A percentile compares a stretch with the other conserved stretches of the same genome.
Conservation (phyloP, 169 alveolate genomes). For the Theileria parva region DNA sequence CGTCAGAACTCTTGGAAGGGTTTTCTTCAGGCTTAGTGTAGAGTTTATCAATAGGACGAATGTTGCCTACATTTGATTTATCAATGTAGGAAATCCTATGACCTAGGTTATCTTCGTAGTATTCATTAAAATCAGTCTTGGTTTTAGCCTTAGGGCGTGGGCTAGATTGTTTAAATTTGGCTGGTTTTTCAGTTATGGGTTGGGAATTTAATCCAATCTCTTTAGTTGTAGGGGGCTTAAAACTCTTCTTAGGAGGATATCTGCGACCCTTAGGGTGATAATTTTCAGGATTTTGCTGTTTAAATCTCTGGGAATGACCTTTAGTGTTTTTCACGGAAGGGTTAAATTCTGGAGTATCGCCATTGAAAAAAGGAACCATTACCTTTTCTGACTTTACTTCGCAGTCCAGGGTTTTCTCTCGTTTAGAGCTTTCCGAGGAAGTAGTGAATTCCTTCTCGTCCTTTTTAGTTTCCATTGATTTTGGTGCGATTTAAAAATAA, state of each 20-base stretch:
- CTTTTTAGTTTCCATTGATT: neutral
- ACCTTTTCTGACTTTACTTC: constrained; percentile 21
- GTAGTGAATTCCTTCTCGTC: neutral
- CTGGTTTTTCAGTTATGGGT: neutral
- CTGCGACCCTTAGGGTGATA: constrained; percentile 30
- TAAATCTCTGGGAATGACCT: neutral
- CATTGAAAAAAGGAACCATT: constrained; percentile 28
- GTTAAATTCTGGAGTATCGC: neutral
- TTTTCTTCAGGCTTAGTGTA: neutral
- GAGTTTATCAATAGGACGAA: neutral
- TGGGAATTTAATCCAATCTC: constrained; percentile 5
- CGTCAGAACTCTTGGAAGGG: neutral
- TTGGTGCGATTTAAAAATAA: neutral
- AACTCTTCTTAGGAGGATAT: neutral
- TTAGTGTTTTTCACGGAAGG: neutral
- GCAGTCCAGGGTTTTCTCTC: neutral
- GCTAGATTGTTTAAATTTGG: neutral
- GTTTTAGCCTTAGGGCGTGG: neutral
- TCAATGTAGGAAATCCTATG: constrained; percentile 15
- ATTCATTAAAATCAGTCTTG: neutral
- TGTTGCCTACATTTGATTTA: constrained; percentile 1
- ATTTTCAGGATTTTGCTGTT: neutral
- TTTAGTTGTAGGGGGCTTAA: neutral
- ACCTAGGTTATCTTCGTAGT: neutral
- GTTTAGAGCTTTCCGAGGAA: neutral